Conservation (phyloP, 2,329 filamentous ascomycete genomes). For the Pyricularia sp. region DNA sequence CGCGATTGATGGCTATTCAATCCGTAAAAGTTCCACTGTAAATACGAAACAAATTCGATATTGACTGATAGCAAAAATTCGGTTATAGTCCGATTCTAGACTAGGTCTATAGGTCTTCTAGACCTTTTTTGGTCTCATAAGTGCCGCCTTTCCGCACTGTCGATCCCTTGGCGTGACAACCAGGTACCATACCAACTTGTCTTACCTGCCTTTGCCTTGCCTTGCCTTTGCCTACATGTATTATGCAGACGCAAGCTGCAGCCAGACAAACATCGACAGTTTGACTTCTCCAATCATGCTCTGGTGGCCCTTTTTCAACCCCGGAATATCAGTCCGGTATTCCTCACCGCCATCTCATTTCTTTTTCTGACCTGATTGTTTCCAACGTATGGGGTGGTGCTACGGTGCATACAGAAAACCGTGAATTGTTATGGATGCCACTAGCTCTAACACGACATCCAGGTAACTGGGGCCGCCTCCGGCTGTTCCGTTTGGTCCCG, state of each 20-base stretch:
- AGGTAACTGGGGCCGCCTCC: not conserved
- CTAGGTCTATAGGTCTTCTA: not conserved
- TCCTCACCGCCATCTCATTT: not conserved
- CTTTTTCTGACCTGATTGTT: not conserved
- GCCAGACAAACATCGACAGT: not conserved
- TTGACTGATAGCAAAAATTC: not conserved
- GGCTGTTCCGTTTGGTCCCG: not conserved
- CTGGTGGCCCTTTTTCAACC: not conserved
- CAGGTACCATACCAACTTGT: not conserved
- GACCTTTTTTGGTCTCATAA: not conserved
- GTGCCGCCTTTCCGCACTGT: not conserved
- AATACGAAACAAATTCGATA: not conserved
- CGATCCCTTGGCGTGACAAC: not conserved
- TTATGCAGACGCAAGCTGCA: not conserved
- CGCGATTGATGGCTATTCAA: not conserved
- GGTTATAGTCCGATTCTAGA: not conserved
- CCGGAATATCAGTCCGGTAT: not conserved
- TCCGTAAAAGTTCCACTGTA: not conserved
- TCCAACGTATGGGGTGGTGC: not conserved
- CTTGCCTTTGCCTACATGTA: not conserved
- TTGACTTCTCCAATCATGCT: not conserved
- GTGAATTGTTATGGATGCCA: not conserved
- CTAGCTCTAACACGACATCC: not conserved
- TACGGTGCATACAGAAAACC: not conserved
- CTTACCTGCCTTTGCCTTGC: not conserved